Evolutionary conservation across 768 basidiomycete genomes (phyloP).

Genomic region (Xerocomus brunneocitrinus): DNA sequence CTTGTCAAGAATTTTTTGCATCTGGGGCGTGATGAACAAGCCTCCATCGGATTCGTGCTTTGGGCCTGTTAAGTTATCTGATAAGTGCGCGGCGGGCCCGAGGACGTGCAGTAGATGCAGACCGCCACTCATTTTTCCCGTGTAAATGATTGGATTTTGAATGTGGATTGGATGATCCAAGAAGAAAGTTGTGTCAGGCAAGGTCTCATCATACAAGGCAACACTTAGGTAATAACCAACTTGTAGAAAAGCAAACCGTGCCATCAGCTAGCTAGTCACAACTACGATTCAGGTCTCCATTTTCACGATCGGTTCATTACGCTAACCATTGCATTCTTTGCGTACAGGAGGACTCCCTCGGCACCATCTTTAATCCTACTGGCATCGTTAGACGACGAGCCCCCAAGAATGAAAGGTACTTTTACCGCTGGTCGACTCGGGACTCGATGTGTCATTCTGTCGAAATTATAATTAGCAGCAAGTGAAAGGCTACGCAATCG

Average conservation of each 20-base stretch:
- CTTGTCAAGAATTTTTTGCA: slow-evolving; percentile 24
- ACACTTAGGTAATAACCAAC: too few species aligned
- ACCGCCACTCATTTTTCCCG: slow-evolving; percentile 12
- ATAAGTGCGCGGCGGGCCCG: not conserved
- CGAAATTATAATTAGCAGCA: not conserved
- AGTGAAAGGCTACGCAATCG: not conserved
- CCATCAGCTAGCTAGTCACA: too few species aligned
- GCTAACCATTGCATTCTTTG: too few species aligned
- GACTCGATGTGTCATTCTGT: not conserved
- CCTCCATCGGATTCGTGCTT: slow-evolving; percentile 13
- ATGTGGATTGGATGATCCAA: not conserved
- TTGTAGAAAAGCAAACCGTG: too few species aligned
- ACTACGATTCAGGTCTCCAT: too few species aligned
- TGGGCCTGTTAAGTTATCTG: slow-evolving; percentile 5
- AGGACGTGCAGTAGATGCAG: not conserved
- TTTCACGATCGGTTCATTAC: too few species aligned
- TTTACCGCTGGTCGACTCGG: too few species aligned
- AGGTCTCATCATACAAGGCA: not conserved
- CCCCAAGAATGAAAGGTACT: too few species aligned
- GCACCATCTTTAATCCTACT: too few species aligned
- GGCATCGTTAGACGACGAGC: too few species aligned
- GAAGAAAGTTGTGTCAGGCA: not conserved
- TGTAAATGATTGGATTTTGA: not conserved
- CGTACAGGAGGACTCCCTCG: too few species aligned
- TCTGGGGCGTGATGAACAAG: slow-evolving; percentile 24